Evolutionary conservation across 2,329 filamentous ascomycete genomes (phyloP).

Genomic region (Fusarium udum): DNA sequence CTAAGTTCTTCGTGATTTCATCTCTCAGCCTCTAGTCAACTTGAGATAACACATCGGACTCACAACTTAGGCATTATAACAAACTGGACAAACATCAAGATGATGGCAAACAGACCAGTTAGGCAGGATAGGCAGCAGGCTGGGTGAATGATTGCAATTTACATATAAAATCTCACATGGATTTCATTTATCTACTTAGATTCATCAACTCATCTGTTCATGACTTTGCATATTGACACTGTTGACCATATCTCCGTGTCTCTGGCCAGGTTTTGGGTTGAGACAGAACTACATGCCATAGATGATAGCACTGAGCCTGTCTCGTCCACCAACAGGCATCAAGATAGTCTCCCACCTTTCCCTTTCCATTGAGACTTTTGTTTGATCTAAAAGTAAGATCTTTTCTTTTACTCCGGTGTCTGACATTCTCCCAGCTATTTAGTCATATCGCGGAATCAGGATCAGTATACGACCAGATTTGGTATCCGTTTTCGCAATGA

Average conservation of each 20-base stretch:
- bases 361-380: accelerated
- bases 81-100: background rate
- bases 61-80: background rate
- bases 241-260: background rate
- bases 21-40: background rate
- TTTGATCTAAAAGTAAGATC: background rate
- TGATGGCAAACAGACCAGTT: background rate
- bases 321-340: background rate
- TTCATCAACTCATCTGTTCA: background rate
- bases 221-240: accelerated
- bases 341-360: background rate
- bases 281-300: background rate
- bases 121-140: background rate
- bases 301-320: no score
- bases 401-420: no score
- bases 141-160: background rate
- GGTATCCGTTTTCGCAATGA: background rate
- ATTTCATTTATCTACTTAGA: accelerated
- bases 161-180: background rate
- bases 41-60: background rate
- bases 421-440: accelerated
- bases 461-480: background rate
- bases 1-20: background rate
- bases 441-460: background rate
- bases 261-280: no score